Base-by-base conservation (phyloP, 345 rosid genomes). In the Melastoma malabathricum region DNA sequence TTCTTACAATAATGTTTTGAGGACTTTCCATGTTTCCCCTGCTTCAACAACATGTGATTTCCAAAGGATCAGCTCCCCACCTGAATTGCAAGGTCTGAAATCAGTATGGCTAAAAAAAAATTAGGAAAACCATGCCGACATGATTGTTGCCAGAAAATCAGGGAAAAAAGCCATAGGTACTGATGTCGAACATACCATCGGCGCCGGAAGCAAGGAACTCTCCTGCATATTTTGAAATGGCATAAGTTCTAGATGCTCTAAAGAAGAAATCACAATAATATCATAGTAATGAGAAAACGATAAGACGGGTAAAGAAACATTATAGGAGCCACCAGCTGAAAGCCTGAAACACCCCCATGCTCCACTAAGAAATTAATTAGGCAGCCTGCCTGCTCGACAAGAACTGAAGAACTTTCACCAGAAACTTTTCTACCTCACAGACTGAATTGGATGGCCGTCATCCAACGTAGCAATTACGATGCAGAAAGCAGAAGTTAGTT, bases 191-290 rank as follows among this genome's bases (percentile, higher is more conserved):
- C 76, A 55, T 78, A 86, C 98, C 98, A 73, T 86, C 98, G 52
- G 94, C 98, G 65, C 96, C 98, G 3, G 98, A 90, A 50, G 98
- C 92, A 72, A 90, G 86, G 27, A 69, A 76, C 48, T 90, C 96
- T 47, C 98, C 96, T 90, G 81, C 74, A 74, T 2, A 39, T 61
- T 41, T 13, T 5, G 38, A 13, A 27, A 44, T 8, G 59, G 43
- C 10, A 55, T 27, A 54, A 51, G 23, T 19, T 17, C 29, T 25
- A 3, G 9, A n/a, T 29, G 16, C 14, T 34, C 13, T 4, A 16
- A 16, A 10, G 10, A 15, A 18, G 38, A 19, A 43, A 23, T 20
- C n/a, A 51, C 5, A 29, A 12, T 19, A 15, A 48, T 15, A 58
- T 17, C 22, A 13, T 10, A 54, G 50, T 13, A 15, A 20, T 13